Conservation (phyloP, 2,329 filamentous ascomycete species). For the Sarocladium kiliense region DNA sequence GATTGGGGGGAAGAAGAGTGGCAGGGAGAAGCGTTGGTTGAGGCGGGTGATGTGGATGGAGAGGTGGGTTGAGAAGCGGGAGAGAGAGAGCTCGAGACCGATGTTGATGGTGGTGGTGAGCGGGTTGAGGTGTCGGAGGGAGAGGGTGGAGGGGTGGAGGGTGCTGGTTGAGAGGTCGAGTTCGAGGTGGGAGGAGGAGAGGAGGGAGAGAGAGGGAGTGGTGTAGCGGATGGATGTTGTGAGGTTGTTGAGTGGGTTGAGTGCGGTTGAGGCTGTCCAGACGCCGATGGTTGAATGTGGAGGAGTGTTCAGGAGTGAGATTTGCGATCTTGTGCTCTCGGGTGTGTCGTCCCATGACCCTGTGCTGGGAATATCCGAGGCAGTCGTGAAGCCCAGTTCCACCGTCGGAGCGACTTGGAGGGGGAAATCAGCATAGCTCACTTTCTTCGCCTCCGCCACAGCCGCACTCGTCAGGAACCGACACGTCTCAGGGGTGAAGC, state of each 20-base stretch:
- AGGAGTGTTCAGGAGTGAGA: background rate
- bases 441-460: conserved; percentile 22
- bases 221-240: conserved; percentile 14
- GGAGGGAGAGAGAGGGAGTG: conserved; percentile 23
- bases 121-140: conserved; percentile 37
- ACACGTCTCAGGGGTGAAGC: conserved; percentile 22
- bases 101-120: conserved; percentile 35
- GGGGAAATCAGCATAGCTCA: conserved; percentile 24
- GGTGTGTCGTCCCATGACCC: background rate
- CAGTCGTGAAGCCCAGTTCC: conserved; percentile 35
- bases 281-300: conserved; percentile 25
- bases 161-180: conserved; percentile 35
- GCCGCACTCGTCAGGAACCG: conserved; percentile 25
- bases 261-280: conserved; percentile 27
- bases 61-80: conserved; percentile 34
- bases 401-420: conserved; percentile 28
- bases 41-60: conserved; percentile 43
- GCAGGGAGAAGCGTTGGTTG: conserved; percentile 38
- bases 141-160: conserved; percentile 31
- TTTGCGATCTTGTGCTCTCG: background rate
- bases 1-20: conserved; percentile 32
- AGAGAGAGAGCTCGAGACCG: conserved; percentile 40
- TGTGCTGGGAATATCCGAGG: background rate
- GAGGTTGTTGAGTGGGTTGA: background rate
- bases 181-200: conserved; percentile 33